Evolutionary conservation across 2,329 filamentous ascomycete genomes (phyloP).

Genomic region (Trematosphaeria pertusa): DNA sequence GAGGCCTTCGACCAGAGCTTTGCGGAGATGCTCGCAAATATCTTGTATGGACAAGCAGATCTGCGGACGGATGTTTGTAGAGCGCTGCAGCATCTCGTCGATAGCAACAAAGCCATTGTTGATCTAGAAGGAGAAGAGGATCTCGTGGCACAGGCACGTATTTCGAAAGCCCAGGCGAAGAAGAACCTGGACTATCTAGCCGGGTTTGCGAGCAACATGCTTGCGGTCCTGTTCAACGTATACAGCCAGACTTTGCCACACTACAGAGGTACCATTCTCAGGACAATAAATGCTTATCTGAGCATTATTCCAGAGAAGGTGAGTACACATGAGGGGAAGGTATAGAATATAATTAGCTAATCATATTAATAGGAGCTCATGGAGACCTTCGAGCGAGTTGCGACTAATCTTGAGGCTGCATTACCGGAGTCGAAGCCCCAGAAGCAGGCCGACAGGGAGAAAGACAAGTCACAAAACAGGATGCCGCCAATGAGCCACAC

Average conservation of each 20-base stretch:
- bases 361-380: conserved; percentile 69
- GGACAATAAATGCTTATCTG: conserved; percentile 93
- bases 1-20: conserved; percentile 84
- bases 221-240: conserved; percentile 98
- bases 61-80: conserved; percentile 87
- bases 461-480: conserved; percentile 68
- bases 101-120: conserved; percentile 86
- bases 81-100: conserved; percentile 83
- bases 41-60: conserved; percentile 91
- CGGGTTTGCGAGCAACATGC: conserved; percentile 81
- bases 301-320: conserved; percentile 78
- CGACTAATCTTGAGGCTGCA: conserved; percentile 78
- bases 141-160: conserved; percentile 76
- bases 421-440: conserved; percentile 66
- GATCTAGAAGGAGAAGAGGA: conserved; percentile 70
- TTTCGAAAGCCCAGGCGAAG: conserved; percentile 76
- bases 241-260: conserved; percentile 96
- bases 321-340: conserved; percentile 17
- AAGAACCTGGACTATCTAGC: conserved; percentile 85
- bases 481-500: conserved; percentile 95
- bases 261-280: conserved; percentile 86
- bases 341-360: conserved; percentile 22
- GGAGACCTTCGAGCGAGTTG: conserved; percentile 88
- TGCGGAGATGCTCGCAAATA: conserved; percentile 87
- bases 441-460: conserved; percentile 69